phyloP scores from a whole-genome alignment of 208 protist species.

The Crithidia fasciculata region DNA sequence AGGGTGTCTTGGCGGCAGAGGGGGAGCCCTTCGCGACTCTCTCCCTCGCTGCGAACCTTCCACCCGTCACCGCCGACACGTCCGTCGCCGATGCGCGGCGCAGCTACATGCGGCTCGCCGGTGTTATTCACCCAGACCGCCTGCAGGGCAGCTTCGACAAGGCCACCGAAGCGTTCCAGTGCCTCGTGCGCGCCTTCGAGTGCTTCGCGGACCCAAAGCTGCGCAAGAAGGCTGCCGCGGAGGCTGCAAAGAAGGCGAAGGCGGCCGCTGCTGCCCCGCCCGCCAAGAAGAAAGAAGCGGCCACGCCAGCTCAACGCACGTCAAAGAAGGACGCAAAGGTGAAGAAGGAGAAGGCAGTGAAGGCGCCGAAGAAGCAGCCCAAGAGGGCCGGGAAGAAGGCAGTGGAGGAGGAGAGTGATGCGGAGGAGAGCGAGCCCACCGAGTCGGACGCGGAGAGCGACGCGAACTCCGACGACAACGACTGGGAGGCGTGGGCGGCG shows the following conservation, averaged over 20 bases:
- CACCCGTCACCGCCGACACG: slow-evolving; percentile 64
- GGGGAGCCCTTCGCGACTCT: slow-evolving; percentile 61
- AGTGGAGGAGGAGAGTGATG: background rate
- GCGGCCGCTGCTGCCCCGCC: background rate
- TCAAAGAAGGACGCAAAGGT: background rate
- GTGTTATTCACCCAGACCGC: slow-evolving; percentile 82
- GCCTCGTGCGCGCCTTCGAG: slow-evolving; percentile 84
- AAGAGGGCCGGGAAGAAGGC: slow-evolving; percentile 23
- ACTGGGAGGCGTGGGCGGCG: slow-evolving; percentile 30
- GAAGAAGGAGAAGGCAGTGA: slow-evolving; percentile 30
- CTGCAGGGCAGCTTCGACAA: slow-evolving; percentile 63
- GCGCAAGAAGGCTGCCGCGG: slow-evolving; percentile 47
- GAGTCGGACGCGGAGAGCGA: slow-evolving; percentile 37
- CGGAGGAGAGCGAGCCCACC: slow-evolving; percentile 18
- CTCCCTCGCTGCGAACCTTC: slow-evolving; percentile 65
- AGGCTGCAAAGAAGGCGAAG: background rate
- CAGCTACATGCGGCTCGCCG: slow-evolving; percentile 85
- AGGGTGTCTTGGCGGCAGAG: slow-evolving; percentile 53
- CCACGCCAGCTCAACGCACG: background rate
- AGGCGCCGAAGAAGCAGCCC: slow-evolving; percentile 8
- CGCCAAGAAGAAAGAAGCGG: slow-evolving; percentile 2
- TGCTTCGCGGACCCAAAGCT: slow-evolving; percentile 66
- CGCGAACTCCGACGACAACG: slow-evolving; percentile 27
- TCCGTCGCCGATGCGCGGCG: slow-evolving; percentile 68
- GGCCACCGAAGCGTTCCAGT: slow-evolving; percentile 86